Conservation (phyloP, 2,329 filamentous ascomycete species). For the Chrysoporthe deuterocubensis region DNA sequence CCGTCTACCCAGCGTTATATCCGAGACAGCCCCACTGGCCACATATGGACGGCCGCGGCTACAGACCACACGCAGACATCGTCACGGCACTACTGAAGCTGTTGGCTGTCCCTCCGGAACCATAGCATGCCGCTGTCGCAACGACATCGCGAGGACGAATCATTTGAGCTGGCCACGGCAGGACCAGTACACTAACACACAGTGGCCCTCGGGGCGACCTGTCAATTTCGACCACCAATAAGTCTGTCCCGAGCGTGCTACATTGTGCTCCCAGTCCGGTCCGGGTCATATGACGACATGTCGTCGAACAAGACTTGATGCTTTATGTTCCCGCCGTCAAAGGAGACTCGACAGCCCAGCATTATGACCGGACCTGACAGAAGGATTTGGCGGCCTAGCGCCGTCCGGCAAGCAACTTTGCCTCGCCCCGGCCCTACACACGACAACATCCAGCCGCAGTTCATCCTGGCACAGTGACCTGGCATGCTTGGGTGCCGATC, state of each 20-base stretch:
- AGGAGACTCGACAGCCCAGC: background rate
- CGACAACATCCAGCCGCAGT: slow-evolving; percentile 12
- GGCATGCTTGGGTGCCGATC: slow-evolving; percentile 12
- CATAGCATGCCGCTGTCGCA: background rate
- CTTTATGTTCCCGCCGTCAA: background rate
- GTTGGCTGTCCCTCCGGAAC: background rate
- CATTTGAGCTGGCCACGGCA: background rate
- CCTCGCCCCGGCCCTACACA: slow-evolving; percentile 1
- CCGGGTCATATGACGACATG: slow-evolving; percentile 18
- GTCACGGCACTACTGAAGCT: slow-evolving; percentile 6
- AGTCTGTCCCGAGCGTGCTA: slow-evolving; percentile 1
- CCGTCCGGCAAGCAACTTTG: background rate
- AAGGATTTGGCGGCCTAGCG: slow-evolving; percentile 1
- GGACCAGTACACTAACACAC: slow-evolving; percentile 12
- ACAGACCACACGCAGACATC: background rate
- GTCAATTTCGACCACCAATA: slow-evolving; percentile 16
- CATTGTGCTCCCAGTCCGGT: slow-evolving; percentile 5
- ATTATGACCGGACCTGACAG: background rate
- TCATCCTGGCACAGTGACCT: slow-evolving; percentile 7
- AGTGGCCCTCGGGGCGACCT: slow-evolving; percentile 14
- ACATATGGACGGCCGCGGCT: slow-evolving; percentile 6
- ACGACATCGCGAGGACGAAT: background rate
- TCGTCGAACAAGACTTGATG: slow-evolving; percentile 2
- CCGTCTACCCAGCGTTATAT: background rate
- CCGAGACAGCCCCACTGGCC: slow-evolving; percentile 6